These are phyloP conservation scores for Plicaturopsis crispa DNA, from an alignment of 768 basidiomycete species.

Conservation along the genomic window DNA sequence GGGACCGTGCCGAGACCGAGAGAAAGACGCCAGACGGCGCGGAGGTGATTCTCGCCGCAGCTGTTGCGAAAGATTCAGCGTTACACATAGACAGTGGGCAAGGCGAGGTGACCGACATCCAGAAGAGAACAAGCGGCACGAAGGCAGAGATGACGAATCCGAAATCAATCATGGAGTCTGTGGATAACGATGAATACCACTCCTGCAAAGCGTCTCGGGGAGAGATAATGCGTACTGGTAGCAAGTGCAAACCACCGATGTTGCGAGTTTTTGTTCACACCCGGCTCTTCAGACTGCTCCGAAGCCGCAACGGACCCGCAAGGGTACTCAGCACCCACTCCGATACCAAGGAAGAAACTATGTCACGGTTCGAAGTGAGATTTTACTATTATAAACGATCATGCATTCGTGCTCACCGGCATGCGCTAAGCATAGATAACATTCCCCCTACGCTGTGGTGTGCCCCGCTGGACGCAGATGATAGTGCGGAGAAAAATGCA, in stretches of 20 bases:
- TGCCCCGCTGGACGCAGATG: slow-evolving; percentile 77
- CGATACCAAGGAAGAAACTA: slow-evolving; percentile 85
- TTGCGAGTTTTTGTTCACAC: slow-evolving; percentile 71
- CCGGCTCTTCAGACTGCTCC: slow-evolving; percentile 82
- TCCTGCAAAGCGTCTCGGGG: background rate
- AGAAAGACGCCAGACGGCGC: slow-evolving; percentile 82
- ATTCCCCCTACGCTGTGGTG: slow-evolving; percentile 62
- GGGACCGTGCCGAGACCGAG: slow-evolving; percentile 81
- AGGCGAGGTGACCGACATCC: slow-evolving; percentile 55
- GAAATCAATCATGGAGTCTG: slow-evolving; percentile 81
- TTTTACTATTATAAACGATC: background rate
- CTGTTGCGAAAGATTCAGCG: slow-evolving; percentile 23
- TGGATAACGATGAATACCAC: slow-evolving; percentile 2
- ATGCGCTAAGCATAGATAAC: slow-evolving; percentile 71
- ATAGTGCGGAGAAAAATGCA: slow-evolving; percentile 74
- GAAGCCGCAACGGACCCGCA: slow-evolving; percentile 85
- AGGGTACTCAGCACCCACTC: slow-evolving; percentile 85
- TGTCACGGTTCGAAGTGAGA: background rate
- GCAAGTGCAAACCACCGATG: slow-evolving; percentile 84
- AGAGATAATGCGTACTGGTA: slow-evolving; percentile 49
- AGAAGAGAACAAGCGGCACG: slow-evolving; percentile 77
- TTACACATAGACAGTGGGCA: slow-evolving; percentile 1
- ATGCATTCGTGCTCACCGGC: slow-evolving; percentile 40
- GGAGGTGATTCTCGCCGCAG: slow-evolving; percentile 72
- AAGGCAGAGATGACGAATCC: slow-evolving; percentile 78